phyloP scores from a whole-genome alignment of 192 early-diverging fungal species.

The Coemansia asiatica region DNA sequence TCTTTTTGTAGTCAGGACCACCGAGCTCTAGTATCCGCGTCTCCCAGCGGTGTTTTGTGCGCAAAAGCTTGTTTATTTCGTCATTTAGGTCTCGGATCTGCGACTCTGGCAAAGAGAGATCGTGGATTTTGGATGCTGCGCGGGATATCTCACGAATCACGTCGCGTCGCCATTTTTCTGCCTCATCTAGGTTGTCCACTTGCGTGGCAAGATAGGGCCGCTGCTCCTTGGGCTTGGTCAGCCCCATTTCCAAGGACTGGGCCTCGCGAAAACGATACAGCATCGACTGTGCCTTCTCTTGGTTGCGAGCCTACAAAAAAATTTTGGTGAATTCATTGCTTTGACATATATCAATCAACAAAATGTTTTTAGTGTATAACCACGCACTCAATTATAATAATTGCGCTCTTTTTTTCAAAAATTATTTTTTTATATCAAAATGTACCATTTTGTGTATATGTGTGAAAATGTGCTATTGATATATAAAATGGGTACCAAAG shows the following conservation, averaged over 20 bases:
- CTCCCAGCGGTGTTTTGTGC: slow-evolving; percentile 93
- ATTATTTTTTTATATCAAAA: too few species aligned
- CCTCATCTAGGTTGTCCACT: slow-evolving; percentile 70
- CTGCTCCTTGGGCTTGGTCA: slow-evolving; percentile 62
- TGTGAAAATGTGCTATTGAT: too few species aligned
- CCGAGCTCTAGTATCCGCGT: slow-evolving; percentile 86
- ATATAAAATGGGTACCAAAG: too few species aligned
- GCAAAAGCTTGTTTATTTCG: slow-evolving; percentile 90
- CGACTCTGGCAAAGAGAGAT: slow-evolving; percentile 82
- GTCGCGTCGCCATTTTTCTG: slow-evolving; percentile 90
- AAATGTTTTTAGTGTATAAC: not conserved
- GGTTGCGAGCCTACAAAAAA: slow-evolving; percentile 79
- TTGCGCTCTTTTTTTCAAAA: too few species aligned
- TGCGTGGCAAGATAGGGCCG: slow-evolving; percentile 75
- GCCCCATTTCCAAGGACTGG: slow-evolving; percentile 78
- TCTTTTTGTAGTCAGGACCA: slow-evolving; percentile 87
- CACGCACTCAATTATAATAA: not conserved
- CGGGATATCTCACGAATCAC: slow-evolving; percentile 85
- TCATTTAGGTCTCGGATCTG: slow-evolving; percentile 95
- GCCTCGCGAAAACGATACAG: slow-evolving; percentile 96
- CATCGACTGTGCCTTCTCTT: slow-evolving; percentile 99
- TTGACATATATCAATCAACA: not conserved
- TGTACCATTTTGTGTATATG: too few species aligned
- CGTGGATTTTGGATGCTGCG: slow-evolving; percentile 88
- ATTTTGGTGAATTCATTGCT: not conserved